Evolutionary conservation across 2,329 filamentous ascomycete species (phyloP).

Genomic region (Polychaeton citri): DNA sequence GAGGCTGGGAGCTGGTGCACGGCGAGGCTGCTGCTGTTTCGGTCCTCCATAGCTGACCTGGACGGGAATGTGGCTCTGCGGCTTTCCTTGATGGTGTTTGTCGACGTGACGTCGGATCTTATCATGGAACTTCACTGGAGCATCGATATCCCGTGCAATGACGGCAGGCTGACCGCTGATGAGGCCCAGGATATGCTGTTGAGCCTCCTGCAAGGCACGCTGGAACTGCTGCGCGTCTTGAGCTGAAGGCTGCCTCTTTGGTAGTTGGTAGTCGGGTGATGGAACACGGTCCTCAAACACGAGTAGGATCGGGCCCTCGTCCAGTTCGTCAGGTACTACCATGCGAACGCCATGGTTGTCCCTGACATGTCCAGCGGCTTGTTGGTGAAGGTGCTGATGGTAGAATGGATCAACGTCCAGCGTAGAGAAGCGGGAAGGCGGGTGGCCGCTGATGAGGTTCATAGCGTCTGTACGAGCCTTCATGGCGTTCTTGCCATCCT

Average conservation of each 20-base stretch:
- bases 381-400: conserved; percentile 55
- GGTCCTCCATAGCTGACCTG: conserved; percentile 39
- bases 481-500: conserved; percentile 70
- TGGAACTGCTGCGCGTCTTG: conserved; percentile 44
- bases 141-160: conserved; percentile 38
- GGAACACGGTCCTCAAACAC: conserved; percentile 58
- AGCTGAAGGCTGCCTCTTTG: conserved; percentile 41
- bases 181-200: conserved; percentile 40
- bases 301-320: conserved; percentile 50
- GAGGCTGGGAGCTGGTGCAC: conserved; percentile 40
- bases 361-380: conserved; percentile 50
- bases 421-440: conserved; percentile 55
- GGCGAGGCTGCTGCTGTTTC: conserved; percentile 30
- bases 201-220: conserved; percentile 44
- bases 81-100: conserved; percentile 39
- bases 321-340: conserved; percentile 52
- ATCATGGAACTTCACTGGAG: conserved; percentile 49
- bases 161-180: conserved; percentile 44
- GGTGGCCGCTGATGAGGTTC: conserved; percentile 59
- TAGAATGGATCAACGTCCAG: conserved; percentile 66
- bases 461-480: conserved; percentile 64
- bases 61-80: conserved; percentile 40
- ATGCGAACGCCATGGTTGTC: conserved; percentile 59
- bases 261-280: conserved; percentile 38
- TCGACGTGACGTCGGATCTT: conserved; percentile 48